phyloP scores from a whole-genome alignment of 2,329 filamentous ascomycete genomes.

The Shiraia sp. region DNA sequence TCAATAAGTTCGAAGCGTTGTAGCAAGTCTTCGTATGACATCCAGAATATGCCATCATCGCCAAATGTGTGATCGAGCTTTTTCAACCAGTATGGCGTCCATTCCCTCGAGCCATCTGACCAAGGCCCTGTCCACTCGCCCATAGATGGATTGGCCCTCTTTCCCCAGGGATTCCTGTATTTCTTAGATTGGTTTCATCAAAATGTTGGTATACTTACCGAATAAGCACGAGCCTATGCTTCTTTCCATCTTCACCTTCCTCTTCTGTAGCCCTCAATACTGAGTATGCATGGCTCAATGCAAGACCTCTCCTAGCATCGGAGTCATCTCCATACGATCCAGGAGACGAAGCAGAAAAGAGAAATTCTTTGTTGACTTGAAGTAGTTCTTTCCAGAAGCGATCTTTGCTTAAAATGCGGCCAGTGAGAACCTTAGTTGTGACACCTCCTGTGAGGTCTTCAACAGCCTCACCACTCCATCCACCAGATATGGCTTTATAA shows the following conservation, averaged over 20 bases:
- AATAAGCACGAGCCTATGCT: conserved; percentile 62
- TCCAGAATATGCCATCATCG: conserved; percentile 71
- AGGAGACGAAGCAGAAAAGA: conserved; percentile 64
- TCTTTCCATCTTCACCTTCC: conserved; percentile 43
- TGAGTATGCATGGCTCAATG: conserved; percentile 57
- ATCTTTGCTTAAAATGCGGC: conserved; percentile 75
- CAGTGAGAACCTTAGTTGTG: conserved; percentile 67
- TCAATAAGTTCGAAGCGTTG: conserved; percentile 62
- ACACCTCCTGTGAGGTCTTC: conserved; percentile 69
- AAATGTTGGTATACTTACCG: conserved; percentile 46
- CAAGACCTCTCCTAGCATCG: conserved; percentile 52
- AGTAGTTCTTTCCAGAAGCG: conserved; percentile 82
- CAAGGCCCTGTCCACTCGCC: conserved; percentile 78
- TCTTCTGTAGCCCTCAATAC: conserved; percentile 62
- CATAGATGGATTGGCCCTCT: conserved; percentile 47
- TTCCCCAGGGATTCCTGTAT: conserved; percentile 76
- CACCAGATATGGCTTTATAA: conserved; percentile 73
- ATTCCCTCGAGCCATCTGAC: conserved; percentile 81
- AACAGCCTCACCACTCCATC: conserved; percentile 59
- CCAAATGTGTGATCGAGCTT: conserved; percentile 73
- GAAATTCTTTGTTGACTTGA: conserved; percentile 73
- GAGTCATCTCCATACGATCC: conserved; percentile 65
- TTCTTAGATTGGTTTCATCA: not conserved
- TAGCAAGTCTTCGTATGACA: conserved; percentile 61
- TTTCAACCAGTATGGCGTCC: conserved; percentile 77